phyloP scores from a whole-genome alignment of 208 protist species.

The Trypanosoma vivax region DNA sequence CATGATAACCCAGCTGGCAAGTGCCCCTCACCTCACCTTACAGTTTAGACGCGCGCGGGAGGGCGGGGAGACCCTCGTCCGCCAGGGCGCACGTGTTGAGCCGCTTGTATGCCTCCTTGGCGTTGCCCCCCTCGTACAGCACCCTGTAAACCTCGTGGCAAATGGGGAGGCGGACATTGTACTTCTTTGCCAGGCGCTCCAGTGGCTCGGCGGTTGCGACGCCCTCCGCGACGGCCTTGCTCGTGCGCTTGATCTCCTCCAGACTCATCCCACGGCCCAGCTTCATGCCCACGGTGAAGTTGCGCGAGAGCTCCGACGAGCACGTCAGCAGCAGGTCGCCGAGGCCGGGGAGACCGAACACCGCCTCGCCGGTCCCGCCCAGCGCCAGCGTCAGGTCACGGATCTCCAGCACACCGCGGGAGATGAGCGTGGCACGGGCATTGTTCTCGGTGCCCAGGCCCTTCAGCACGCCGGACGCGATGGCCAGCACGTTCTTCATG shows the following conservation, averaged over 20 bases:
- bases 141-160: constrained; percentile 61
- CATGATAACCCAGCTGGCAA: too few relatives aligned
- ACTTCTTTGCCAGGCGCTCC: constrained; percentile 42
- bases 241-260: constrained; percentile 48
- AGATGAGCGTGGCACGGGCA: constrained; percentile 75
- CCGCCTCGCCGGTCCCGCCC: constrained; percentile 62
- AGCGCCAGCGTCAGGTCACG: constrained; percentile 72
- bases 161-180: constrained; percentile 60
- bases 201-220: constrained; percentile 69
- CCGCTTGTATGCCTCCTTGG: constrained; percentile 16
- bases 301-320: constrained; percentile 82
- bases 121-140: constrained; percentile 46
- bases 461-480: constrained; percentile 63
- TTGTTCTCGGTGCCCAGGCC: constrained; percentile 72
- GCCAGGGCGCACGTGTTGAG: constrained; percentile 20
- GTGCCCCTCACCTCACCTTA: too few relatives aligned
- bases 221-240: constrained; percentile 75
- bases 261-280: constrained; percentile 67
- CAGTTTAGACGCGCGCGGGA: constrained; percentile 16
- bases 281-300: constrained; percentile 81
- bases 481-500: constrained; percentile 89
- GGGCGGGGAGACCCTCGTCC: constrained; percentile 62
- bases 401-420: constrained; percentile 80
- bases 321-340: constrained; percentile 87
- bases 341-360: constrained; percentile 85